phyloP scores from a whole-genome alignment of 257 asterid species.

The Salvia hispanica region DNA sequence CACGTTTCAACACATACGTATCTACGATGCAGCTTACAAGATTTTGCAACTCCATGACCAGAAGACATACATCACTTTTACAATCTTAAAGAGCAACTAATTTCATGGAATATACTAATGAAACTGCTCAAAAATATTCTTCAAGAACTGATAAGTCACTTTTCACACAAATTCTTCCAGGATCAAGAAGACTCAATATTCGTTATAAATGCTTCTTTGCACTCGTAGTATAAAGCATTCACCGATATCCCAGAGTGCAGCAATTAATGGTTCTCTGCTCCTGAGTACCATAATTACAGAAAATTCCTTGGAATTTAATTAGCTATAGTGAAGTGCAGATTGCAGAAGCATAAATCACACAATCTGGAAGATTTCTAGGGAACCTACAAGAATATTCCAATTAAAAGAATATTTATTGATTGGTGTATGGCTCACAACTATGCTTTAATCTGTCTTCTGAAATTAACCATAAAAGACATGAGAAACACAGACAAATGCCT shows the following conservation, averaged over 20 bases:
- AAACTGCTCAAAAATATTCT: conserved; percentile 34
- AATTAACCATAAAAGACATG: too few relatives aligned
- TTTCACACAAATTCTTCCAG: conserved; percentile 36
- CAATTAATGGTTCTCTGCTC: conserved; percentile 61
- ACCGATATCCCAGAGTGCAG: conserved; percentile 57
- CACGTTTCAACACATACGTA: background rate
- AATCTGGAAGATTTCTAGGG: background rate
- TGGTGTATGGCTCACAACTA: too few relatives aligned
- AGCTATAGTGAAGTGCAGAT: conserved; percentile 32
- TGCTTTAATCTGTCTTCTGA: too few relatives aligned
- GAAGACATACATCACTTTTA: conserved; percentile 37
- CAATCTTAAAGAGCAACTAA: conserved; percentile 31
- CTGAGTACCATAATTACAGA: conserved; percentile 58
- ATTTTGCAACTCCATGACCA: conserved; percentile 26
- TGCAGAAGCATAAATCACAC: background rate
- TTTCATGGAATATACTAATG: conserved; percentile 26
- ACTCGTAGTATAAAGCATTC: conserved; percentile 43
- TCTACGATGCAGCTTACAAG: conserved; percentile 26
- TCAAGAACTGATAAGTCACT: conserved; percentile 31
- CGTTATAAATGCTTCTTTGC: conserved; percentile 65
- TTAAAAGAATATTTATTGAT: too few relatives aligned
- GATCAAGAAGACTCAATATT: too few relatives aligned
- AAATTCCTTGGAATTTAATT: conserved; percentile 42
- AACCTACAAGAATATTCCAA: background rate
- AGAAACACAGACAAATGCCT: too few relatives aligned